Conservation (phyloP, 2,329 filamentous ascomycete genomes). For the Cryphonectria nitschkei region DNA sequence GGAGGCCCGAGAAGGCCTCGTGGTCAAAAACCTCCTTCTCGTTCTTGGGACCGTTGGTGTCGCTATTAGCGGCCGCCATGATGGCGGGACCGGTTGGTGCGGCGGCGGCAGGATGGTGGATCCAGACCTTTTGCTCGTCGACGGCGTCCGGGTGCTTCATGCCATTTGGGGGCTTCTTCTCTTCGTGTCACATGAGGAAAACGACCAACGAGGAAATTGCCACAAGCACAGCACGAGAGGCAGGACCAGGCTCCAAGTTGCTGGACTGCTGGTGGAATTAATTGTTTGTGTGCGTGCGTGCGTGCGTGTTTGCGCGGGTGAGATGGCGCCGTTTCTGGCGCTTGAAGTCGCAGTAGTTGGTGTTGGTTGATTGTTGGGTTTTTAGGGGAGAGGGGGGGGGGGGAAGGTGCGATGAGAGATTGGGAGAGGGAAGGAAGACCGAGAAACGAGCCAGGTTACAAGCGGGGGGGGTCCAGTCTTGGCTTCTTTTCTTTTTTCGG, state of each 20-base stretch:
- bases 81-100: constrained; percentile 16
- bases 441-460: background rate
- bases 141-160: background rate
- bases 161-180: background rate
- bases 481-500: background rate
- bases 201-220: too few relatives aligned
- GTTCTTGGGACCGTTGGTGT: background rate
- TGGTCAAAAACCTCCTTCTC: constrained; percentile 12
- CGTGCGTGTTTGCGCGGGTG: too few relatives aligned
- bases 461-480: background rate
- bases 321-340: too few relatives aligned
- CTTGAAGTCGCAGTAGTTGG: too few relatives aligned
- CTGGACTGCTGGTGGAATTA: background rate
- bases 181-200: background rate
- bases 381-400: background rate
- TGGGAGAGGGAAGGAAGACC: background rate
- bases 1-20: constrained; percentile 25
- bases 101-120: constrained; percentile 1
- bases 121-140: constrained; percentile 20
- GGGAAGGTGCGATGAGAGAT: background rate
- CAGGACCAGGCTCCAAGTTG: background rate
- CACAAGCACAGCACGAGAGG: background rate
- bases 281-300: background rate
- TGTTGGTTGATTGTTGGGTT: background rate
- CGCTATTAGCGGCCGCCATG: background rate